phyloP scores from a whole-genome alignment of 306 rosid genomes.

The Rubus idaeus region DNA sequence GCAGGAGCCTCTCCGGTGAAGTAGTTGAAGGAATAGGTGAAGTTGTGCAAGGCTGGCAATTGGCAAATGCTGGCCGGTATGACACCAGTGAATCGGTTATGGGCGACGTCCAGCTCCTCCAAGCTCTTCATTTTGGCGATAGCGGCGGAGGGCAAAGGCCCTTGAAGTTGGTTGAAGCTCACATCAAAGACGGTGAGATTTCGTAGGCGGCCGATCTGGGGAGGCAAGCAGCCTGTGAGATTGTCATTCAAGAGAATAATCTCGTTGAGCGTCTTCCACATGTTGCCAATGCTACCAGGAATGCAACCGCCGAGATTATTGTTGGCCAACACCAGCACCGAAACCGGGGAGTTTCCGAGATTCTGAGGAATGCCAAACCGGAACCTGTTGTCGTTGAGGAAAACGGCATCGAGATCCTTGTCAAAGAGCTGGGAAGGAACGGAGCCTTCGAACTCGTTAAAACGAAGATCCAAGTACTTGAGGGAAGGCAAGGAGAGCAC shows the following conservation, averaged over 20 bases:
- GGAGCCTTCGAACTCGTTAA: slow-evolving; percentile 32
- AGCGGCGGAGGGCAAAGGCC: slow-evolving; percentile 13
- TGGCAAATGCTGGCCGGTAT: slow-evolving; percentile 22
- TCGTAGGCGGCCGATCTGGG: slow-evolving; percentile 25
- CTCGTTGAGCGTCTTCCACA: slow-evolving; percentile 31
- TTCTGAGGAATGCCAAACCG: slow-evolving; percentile 29
- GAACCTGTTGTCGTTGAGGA: slow-evolving; percentile 31
- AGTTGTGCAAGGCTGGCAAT: slow-evolving; percentile 20
- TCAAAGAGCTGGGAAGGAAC: slow-evolving; percentile 28
- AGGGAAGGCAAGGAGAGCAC: slow-evolving; percentile 32
- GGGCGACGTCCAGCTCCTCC: slow-evolving; percentile 28
- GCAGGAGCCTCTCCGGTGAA: slow-evolving; percentile 29
- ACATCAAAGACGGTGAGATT: slow-evolving; percentile 28
- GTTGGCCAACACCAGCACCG: slow-evolving; percentile 34
- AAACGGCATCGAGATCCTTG: slow-evolving; percentile 28
- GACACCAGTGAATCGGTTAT: slow-evolving; percentile 22
- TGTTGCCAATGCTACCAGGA: slow-evolving; percentile 31
- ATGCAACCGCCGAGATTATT: slow-evolving; percentile 32
- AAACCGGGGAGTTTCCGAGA: slow-evolving; percentile 34
- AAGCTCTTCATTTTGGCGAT: slow-evolving; percentile 23
- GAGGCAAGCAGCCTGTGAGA: slow-evolving; percentile 33
- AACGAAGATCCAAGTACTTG: slow-evolving; percentile 31
- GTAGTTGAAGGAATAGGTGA: slow-evolving; percentile 32
- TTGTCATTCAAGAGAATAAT: slow-evolving; percentile 31
- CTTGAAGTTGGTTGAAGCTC: slow-evolving; percentile 29